Conservation (phyloP, 108 stramenopile species). For the Conticribra guillardii region DNA sequence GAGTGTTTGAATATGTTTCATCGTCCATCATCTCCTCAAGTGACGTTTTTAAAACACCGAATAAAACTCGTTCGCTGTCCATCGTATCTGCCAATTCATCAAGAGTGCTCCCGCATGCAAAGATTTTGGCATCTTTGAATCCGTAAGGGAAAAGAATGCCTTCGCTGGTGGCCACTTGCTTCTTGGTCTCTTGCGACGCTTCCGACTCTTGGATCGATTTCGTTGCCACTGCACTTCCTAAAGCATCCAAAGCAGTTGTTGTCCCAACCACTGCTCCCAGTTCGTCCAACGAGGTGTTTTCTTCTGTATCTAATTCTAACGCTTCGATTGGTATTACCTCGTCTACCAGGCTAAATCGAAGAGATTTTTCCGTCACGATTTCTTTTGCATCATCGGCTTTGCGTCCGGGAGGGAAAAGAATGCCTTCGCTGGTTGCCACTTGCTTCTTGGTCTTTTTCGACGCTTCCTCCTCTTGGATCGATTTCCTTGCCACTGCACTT, state of each 20-base stretch:
- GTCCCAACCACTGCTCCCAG: background rate
- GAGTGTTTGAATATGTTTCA: constrained; percentile 19
- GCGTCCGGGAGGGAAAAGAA: constrained; percentile 17
- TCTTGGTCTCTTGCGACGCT: background rate
- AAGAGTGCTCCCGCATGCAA: constrained; percentile 27
- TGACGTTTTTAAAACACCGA: constrained; percentile 25
- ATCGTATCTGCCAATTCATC: constrained; percentile 26
- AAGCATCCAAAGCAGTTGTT: background rate
- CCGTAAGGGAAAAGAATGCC: constrained; percentile 13
- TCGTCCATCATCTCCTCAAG: constrained; percentile 31
- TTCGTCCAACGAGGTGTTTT: background rate
- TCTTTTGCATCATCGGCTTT: background rate
- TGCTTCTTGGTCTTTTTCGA: background rate
- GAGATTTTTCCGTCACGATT: background rate
- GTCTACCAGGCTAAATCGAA: background rate
- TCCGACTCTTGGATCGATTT: background rate
- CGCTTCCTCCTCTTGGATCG: background rate
- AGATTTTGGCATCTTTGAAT: constrained; percentile 23
- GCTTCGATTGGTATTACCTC: background rate
- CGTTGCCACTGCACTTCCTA: background rate
- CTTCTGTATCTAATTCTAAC: background rate
- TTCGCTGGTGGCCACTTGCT: background rate
- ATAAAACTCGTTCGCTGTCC: constrained; percentile 4
- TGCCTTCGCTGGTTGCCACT: background rate
- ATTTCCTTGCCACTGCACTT: background rate